Base-by-base conservation (phyloP, 2,329 filamentous ascomycete species). In the Alternaria longipes region DNA sequence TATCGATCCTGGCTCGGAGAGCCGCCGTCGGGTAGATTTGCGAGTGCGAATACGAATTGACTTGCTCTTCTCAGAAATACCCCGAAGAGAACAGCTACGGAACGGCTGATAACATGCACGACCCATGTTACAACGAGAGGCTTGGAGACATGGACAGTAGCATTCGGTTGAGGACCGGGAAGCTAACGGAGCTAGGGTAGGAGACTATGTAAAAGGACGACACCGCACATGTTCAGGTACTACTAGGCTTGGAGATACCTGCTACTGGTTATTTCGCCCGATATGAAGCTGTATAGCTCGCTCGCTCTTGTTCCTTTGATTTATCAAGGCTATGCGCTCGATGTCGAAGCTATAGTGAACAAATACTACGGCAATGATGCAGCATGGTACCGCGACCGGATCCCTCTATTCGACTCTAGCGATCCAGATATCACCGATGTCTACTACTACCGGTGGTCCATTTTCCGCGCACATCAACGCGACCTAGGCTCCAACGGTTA, bases 391-490 rank as follows among this genome's bases (percentile, higher is more conserved):
- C 68, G 71, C 8, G 65, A 76, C 32, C 73, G 76, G 12, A 80
- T 81, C 6, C 78, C 79, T 1, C 77, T 78, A 54, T 81, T 81
- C 59, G 78, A 81, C 51, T 76, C 76, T 18, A 79, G 77, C 50
- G 78, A 81, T 54, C 46, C 68, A 1, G 63, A 76, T 9, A 74
- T 81, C 16, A 78, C 76, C 1, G 77, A 81, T 18, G 81, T 82
- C 9, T 82, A 82, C 67, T 82, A 83, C 68, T 82, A 82, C 61
- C 80, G 81, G 32, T 82, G 80, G 81, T 77, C 74, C 26, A 73
- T 82, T 26, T 83, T 81, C 69, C 76, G 81, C 3, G 74, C 80
- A 0, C 81, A 83, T 59, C 81, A 82, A 65, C 78, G 81, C 26
- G 81, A 83, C 54, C 69, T 82, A 0, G 81, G 81, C 8, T 58